Percentiles rank a stretch among this genome's conserved stretches.
Evolutionary conservation across 306 rosid species (phyloP).

Genomic region (Nissolia schottii): DNA sequence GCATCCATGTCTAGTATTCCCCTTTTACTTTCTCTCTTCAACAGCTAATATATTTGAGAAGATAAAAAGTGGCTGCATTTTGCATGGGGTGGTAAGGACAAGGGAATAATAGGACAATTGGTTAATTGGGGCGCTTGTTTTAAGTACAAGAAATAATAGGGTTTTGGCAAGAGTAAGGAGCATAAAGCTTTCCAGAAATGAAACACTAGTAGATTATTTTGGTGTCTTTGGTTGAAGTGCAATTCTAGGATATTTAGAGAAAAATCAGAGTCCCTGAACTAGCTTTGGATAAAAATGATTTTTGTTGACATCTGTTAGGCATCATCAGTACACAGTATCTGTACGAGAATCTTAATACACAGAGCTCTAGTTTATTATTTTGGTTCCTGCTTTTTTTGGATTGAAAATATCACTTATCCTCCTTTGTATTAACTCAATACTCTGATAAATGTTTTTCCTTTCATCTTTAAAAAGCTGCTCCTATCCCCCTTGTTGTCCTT

Average conservation of each 20-base stretch:
- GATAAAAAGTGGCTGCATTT: not conserved
- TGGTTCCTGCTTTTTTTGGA: not conserved
- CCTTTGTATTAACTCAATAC: not conserved
- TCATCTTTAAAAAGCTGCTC: not conserved
- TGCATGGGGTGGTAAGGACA: not conserved
- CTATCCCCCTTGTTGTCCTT: not conserved
- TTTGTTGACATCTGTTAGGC: not conserved
- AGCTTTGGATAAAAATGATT: not conserved
- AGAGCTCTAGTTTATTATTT: not conserved
- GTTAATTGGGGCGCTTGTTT: not conserved
- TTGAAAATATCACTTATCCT: not conserved
- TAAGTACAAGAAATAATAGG: not conserved
- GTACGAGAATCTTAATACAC: not conserved
- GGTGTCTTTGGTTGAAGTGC: not conserved
- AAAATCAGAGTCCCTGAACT: not conserved
- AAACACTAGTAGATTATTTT: not conserved
- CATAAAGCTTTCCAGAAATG: not conserved
- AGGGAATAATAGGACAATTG: not conserved
- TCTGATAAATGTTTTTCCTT: not conserved
- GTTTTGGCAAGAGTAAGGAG: not conserved
- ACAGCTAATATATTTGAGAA: not conserved
- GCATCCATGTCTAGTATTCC: not conserved
- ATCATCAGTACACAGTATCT: not conserved
- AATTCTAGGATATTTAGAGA: not conserved
- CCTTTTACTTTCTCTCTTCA: not conserved